These are phyloP conservation scores for Penicillium corylophilum DNA, from an alignment of 2,329 filamentous ascomycete genomes.

Conservation along the genomic window DNA sequence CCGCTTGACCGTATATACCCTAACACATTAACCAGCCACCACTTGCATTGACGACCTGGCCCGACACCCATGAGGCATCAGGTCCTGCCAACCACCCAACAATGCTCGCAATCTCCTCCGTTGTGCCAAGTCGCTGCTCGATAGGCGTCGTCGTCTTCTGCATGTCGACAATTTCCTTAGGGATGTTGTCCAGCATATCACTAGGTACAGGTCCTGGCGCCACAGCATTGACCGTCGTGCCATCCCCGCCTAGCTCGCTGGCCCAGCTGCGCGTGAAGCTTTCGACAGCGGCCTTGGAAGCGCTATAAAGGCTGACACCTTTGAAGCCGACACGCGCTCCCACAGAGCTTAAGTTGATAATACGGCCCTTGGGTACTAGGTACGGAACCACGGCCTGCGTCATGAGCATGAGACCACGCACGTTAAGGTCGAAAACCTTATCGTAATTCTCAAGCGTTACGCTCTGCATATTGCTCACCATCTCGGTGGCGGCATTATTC, in stretches of 20 bases:
- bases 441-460: neutral
- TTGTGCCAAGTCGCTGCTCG: neutral
- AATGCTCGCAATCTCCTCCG: constrained; percentile 6
- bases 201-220: constrained; percentile 1
- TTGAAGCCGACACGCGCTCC: neutral
- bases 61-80: constrained; percentile 5
- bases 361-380: neutral
- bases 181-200: too few relatives aligned
- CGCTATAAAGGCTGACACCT: neutral
- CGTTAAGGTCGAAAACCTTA: constrained; percentile 8
- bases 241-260: constrained; percentile 2
- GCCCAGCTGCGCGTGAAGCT: neutral
- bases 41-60: constrained; percentile 7
- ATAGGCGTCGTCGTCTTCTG: constrained; percentile 2
- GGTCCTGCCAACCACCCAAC: constrained; percentile 2
- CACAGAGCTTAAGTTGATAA: neutral
- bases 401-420: constrained; percentile 5
- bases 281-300: neutral
- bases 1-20: neutral
- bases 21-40: neutral
- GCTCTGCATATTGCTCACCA: neutral
- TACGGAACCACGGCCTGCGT: constrained; percentile 2
- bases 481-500: constrained; percentile 7
- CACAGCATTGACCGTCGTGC: constrained; percentile 6
- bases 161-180: too few relatives aligned